phyloP scores from a whole-genome alignment of 192 early-diverging fungal species.

The Linnemannia schmuckeri region DNA sequence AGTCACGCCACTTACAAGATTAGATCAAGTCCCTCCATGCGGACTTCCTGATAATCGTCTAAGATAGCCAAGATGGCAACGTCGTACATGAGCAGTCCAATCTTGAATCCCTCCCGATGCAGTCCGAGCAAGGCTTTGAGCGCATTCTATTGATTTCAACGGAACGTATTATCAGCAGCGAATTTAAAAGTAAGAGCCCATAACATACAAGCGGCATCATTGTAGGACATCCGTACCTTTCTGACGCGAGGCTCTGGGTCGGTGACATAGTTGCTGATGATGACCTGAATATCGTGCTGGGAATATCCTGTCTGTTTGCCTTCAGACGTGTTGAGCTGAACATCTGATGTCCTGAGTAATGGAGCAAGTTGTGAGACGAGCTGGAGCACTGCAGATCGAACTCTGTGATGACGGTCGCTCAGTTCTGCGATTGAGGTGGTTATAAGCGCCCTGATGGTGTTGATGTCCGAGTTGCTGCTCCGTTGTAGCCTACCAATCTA shows the following conservation, averaged over 20 bases:
- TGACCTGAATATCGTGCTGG: slow-evolving; percentile 59
- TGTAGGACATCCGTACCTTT: slow-evolving; percentile 51
- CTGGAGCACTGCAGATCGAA: slow-evolving; percentile 60
- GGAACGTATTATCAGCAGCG: background rate
- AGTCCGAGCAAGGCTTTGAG: slow-evolving; percentile 63
- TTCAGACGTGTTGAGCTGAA: background rate
- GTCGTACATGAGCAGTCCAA: slow-evolving; percentile 70
- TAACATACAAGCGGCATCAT: background rate
- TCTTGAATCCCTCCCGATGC: slow-evolving; percentile 58
- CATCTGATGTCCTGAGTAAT: slow-evolving; percentile 25
- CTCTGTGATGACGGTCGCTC: slow-evolving; percentile 62
- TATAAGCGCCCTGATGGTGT: slow-evolving; percentile 49
- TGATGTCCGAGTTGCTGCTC: slow-evolving; percentile 27
- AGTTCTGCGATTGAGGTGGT: slow-evolving; percentile 55
- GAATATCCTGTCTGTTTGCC: slow-evolving; percentile 24
- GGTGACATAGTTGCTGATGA: slow-evolving; percentile 62
- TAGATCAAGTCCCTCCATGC: slow-evolving; percentile 75
- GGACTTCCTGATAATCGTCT: slow-evolving; percentile 82
- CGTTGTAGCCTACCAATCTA: slow-evolving; percentile 36
- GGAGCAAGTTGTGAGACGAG: slow-evolving; percentile 61
- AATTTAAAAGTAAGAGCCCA: background rate
- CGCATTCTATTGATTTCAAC: slow-evolving; percentile 51
- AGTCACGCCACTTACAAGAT: slow-evolving; percentile 65
- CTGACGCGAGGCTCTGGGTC: slow-evolving; percentile 67
- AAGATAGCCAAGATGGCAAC: slow-evolving; percentile 73